Base-by-base conservation (phyloP, 306 rosid species). In the Calophaca sinica region DNA sequence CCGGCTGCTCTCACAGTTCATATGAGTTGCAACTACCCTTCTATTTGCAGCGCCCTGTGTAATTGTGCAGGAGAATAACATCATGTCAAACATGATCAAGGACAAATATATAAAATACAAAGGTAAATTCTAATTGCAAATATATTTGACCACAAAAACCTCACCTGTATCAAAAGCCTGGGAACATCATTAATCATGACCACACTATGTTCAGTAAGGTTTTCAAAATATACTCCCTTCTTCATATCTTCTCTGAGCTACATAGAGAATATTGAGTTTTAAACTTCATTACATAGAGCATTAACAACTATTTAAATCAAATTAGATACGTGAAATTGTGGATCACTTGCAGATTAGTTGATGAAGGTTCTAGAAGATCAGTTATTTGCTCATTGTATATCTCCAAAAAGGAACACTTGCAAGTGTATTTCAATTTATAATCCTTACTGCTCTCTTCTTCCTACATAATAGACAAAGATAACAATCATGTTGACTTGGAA, bases 241-340 rank as follows among this genome's bases (percentile, higher is more conserved):
- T 94, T 94, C 92, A 81, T 50, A 84, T 94, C 98, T 85, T 94
- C 98, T 85, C 98, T 89, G 79, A 94, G 92, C 98, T 94, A 84
- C 77, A 84, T 74, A 63, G 39, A 38, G 74, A 84, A 68, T 12
- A 48, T 50, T 71, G 70, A 35, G 51, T 49, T 57, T 60, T 44
- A 73, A 62, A 50, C 52, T 35, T 33, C 8, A 38, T 32, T 35
- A 26, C 26, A 48, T 31, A 15, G 15, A 80, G 67, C 51, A 53
- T 42, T 57, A 52, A 70, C 26, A 64, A 32, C 72, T 52, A 74
- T 52, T 50, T 32, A 68, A 66, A 77, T 80, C 76, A 68, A 72
- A 62, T 57, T 13, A 60, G 62, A 75, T 73, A 44, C 44, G 15
- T n/a, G n/a, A n/a, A n/a, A n/a, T n/a, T n/a, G n/a, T n/a, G n/a